phyloP scores from a whole-genome alignment of 148 eudicot genomes.

The Amaranthus cruentus region DNA sequence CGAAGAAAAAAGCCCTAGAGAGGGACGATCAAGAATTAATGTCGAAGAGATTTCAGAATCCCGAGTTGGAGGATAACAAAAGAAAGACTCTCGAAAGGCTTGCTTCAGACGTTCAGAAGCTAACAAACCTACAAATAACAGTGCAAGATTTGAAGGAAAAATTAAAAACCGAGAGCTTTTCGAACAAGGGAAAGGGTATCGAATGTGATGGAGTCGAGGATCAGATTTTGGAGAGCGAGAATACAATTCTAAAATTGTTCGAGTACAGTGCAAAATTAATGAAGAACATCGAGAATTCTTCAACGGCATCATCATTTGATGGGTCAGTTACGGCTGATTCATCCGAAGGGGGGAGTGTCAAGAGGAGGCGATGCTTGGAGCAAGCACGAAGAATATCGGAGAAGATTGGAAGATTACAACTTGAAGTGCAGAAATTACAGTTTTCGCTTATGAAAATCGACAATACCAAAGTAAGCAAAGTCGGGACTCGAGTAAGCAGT shows the following conservation, averaged over 20 bases:
- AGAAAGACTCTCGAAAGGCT: conserved; percentile 74
- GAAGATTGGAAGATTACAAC: conserved; percentile 80
- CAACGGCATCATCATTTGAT: conserved; percentile 34
- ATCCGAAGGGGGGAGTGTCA: conserved; percentile 41
- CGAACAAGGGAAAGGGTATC: conserved; percentile 41
- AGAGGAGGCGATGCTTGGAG: conserved; percentile 55
- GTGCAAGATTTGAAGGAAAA: conserved; percentile 78
- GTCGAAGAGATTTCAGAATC: conserved; percentile 48
- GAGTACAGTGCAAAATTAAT: conserved; percentile 60
- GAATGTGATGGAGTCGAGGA: conserved; percentile 54
- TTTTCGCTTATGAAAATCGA: conserved; percentile 62
- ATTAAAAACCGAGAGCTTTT: conserved; percentile 39
- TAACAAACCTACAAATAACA: conserved; percentile 78
- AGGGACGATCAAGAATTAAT: conserved; percentile 5
- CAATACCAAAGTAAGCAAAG: conserved; percentile 38
- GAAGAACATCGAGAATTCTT: conserved; percentile 56
- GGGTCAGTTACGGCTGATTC: conserved; percentile 36
- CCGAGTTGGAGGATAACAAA: conserved; percentile 45
- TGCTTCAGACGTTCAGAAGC: conserved; percentile 76
- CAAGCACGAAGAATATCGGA: conserved; percentile 76
- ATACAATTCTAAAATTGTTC: conserved; percentile 52
- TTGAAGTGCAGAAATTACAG: conserved; percentile 84
- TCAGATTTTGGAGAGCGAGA: conserved; percentile 75
- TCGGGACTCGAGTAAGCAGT: conserved; percentile 38
- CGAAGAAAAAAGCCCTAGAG: too few species aligned